These are phyloP conservation scores for Phylloboletellus chloephorus DNA, from an alignment of 1,284 basidiomycete genomes.

Conservation along the genomic window DNA sequence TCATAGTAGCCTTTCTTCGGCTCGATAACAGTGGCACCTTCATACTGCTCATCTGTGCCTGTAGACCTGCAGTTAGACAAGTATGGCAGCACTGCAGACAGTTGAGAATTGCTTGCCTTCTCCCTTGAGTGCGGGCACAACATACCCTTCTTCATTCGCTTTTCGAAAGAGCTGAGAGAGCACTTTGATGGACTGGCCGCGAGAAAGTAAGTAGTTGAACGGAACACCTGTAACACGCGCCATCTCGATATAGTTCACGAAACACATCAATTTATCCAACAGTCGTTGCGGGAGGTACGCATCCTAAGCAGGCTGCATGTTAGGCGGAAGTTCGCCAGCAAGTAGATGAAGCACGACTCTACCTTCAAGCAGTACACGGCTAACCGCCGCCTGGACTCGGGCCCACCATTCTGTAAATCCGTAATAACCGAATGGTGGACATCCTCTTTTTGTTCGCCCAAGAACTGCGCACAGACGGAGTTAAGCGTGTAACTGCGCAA, in stretches of 20 bases:
- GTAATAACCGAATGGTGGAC: conserved; percentile 97
- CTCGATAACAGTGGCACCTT: conserved; percentile 96
- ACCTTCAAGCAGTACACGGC: conserved; percentile 97
- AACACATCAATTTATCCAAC: conserved; percentile 95
- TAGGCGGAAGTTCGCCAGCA: neutral
- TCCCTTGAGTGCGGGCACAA: conserved; percentile 76
- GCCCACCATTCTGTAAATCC: conserved; percentile 90
- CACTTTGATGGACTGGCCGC: conserved; percentile 96
- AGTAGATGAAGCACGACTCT: conserved; percentile 5
- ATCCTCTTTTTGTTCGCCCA: conserved; percentile 96
- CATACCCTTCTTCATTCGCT: conserved; percentile 82
- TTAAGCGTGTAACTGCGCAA: conserved; percentile 93
- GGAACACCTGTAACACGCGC: conserved; percentile 96
- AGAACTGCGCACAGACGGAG: conserved; percentile 91
- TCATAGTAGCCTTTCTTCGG: conserved; percentile 93
- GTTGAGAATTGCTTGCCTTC: conserved; percentile 52
- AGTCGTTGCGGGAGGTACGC: conserved; percentile 92
- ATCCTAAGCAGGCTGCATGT: conserved; percentile 51
- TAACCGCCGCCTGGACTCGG: conserved; percentile 82
- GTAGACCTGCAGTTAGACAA: conserved; percentile 5
- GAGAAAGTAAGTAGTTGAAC: conserved; percentile 87
- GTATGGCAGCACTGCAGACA: neutral
- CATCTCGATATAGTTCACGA: conserved; percentile 96
- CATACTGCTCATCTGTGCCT: conserved; percentile 92
- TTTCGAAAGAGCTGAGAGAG: conserved; percentile 88